These are phyloP conservation scores for Oryza longistaminata DNA, from an alignment of 176 grass and related monocot genomes.

Conservation along the genomic window DNA sequence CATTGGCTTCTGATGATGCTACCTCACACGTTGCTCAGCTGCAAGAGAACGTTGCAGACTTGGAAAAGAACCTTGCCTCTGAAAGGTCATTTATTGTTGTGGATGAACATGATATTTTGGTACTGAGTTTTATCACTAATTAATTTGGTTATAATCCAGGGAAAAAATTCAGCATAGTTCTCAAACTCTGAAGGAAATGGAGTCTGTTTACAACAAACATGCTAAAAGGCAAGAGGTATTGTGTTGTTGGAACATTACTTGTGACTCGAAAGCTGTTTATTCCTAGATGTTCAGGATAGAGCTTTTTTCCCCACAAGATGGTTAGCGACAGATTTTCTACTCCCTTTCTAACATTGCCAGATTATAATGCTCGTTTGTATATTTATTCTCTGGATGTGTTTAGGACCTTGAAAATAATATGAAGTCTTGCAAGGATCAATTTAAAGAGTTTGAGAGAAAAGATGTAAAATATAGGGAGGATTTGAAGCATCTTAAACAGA, in stretches of 20 bases:
- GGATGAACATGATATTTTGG: neutral
- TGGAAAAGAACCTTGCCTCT: conserved; percentile 56
- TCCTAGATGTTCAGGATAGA: neutral
- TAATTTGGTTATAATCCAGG: conserved; percentile 49
- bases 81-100: conserved; percentile 65
- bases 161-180: conserved; percentile 70
- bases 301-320: neutral
- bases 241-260: conserved; percentile 9
- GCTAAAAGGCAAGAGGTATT: conserved; percentile 89
- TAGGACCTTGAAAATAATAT: conserved; percentile 83
- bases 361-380: conserved; percentile 1
- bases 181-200: conserved; percentile 66
- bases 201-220: conserved; percentile 68
- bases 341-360: neutral
- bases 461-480: conserved; percentile 90
- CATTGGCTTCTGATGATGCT: conserved; percentile 78
- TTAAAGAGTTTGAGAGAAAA: conserved; percentile 86
- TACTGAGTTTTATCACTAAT: conserved; percentile 24
- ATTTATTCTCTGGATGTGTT: conserved; percentile 33
- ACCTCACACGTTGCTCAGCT: conserved; percentile 58
- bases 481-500: conserved; percentile 88
- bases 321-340: neutral
- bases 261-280: conserved; percentile 28
- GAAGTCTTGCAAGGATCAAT: conserved; percentile 87
- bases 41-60: conserved; percentile 60